phyloP scores from a whole-genome alignment of 331 rosid genomes.

The Rhamnella rubrinervis region DNA sequence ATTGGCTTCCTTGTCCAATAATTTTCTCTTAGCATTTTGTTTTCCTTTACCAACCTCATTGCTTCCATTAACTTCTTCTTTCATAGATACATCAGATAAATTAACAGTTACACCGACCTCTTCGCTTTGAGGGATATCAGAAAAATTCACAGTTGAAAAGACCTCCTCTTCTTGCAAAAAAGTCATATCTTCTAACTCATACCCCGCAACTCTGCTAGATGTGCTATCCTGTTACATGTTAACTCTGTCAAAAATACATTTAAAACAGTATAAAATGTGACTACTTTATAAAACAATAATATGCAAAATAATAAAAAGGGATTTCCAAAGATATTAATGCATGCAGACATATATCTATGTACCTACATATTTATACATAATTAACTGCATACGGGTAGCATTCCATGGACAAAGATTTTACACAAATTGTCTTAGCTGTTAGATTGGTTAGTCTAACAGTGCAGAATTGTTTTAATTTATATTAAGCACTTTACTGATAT shows the following conservation, averaged over 20 bases:
- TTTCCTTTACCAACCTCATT: conserved; percentile 33
- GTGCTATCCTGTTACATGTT: conserved; percentile 49
- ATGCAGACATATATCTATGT: no score
- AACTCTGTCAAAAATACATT: conserved; percentile 24
- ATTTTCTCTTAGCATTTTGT: conserved; percentile 65
- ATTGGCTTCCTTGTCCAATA: conserved; percentile 45
- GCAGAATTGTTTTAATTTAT: no score
- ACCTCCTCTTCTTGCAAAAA: conserved; percentile 86
- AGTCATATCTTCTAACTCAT: conserved; percentile 78
- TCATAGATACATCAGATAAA: conserved; percentile 29
- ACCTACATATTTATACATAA: no score
- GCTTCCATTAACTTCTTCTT: conserved; percentile 38
- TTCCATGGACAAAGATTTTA: no score
- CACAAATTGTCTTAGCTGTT: no score
- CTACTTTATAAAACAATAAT: background rate
- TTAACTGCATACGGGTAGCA: no score
- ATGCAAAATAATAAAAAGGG: background rate
- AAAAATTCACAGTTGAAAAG: conserved; percentile 42
- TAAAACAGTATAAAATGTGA: conserved; percentile 8
- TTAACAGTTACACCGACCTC: conserved; percentile 46
- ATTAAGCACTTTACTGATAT: no score
- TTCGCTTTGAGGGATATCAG: conserved; percentile 38
- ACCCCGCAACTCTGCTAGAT: conserved; percentile 34
- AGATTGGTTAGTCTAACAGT: no score
- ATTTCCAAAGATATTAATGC: no score